Base-by-base conservation (phyloP, 139 green algal species). In the Coccomyxa sp. region DNA sequence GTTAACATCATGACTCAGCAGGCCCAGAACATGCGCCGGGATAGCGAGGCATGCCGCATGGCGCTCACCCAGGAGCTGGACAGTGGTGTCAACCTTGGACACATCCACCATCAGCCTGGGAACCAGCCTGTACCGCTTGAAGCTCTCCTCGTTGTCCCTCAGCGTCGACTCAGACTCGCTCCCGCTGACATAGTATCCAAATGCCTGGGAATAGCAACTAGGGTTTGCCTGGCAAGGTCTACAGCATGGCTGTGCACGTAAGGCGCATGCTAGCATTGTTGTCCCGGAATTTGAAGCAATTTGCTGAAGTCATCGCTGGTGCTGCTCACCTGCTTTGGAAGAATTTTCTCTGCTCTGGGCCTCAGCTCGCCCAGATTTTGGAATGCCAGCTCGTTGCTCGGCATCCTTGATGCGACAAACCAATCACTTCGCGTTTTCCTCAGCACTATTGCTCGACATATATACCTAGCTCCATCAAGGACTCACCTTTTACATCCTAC, bases 61-160 rank as follows among this genome's bases (percentile, higher is more conserved):
- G 2, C 7, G 39, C 85, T 31, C 58, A 87, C 88, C 87, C 7
- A 92, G 81, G 44, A 94, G 33, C 0, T 33, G 73, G 37, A 76
- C 78, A 12, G 55, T 79, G 12, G 82, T 88, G 71, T 89, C 79
- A 0, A 94, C 79, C 0, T 69, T 76, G 14, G 79, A 86, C 8
- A 95, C 91, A 55, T 95, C 85, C 29, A 90, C 77, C 80, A 94
- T 80, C 38, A 89, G 82, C 14, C 88, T 82, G 0, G 90, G 90
- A 71, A 95, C 68, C 34, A 95, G 81, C 40, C 81, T 79, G 71
- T 87, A 88, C 2, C 85, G 74, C 0, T 12, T n/a, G n/a, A 89
- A 91, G 0, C 58, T 78, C 16, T 39, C 71, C 7, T 39, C 44
- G 77, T 95, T 95, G 54, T 89, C 85, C 16, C 36, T 35, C 2